Percentiles rank a stretch among this genome's conserved stretches.
Conservation (phyloP, 495 filamentous ascomycete genomes). For the Rostrohypoxylon terebratum region DNA sequence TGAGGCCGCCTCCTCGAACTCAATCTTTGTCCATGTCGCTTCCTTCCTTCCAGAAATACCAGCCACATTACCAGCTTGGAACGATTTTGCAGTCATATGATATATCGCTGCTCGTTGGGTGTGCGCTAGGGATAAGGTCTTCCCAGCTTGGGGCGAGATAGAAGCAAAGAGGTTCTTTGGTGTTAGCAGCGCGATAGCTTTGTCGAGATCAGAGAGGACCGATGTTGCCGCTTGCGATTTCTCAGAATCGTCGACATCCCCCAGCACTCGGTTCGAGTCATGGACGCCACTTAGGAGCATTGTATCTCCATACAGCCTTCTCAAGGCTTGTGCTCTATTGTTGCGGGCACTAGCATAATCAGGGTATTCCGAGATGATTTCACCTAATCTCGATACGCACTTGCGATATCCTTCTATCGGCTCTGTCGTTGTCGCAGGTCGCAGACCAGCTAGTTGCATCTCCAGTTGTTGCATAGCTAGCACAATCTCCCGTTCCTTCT, state of each 20-base stretch:
- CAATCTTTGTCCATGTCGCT: constrained; percentile 59
- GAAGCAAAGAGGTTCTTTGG: constrained; percentile 61
- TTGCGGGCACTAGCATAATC: constrained; percentile 79
- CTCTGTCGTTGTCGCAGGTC: constrained; percentile 43
- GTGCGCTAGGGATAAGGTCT: constrained; percentile 74
- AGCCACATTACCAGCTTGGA: constrained; percentile 40
- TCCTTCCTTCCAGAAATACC: constrained; percentile 51
- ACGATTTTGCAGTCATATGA: constrained; percentile 68
- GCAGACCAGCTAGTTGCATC: constrained; percentile 55
- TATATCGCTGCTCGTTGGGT: constrained; percentile 82
- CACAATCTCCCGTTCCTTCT: constrained; percentile 62
- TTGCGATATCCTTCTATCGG: constrained; percentile 54
- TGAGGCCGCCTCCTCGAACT: constrained; percentile 79
- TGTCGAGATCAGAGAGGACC: constrained; percentile 70
- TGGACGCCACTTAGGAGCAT: constrained; percentile 53
- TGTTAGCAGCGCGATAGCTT: constrained; percentile 75
- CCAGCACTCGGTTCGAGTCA: constrained; percentile 46
- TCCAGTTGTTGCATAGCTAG: constrained; percentile 62
- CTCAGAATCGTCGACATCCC: constrained; percentile 46
- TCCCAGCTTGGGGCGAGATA: constrained; percentile 70
- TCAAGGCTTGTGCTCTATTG: constrained; percentile 79
- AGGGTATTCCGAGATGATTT: constrained; percentile 68
- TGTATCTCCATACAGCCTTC: constrained; percentile 67
- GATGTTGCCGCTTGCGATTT: constrained; percentile 50
- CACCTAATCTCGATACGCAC: constrained; percentile 59